phyloP scores from a whole-genome alignment of 208 protist species.

The Jaenimonas drosophilae region DNA sequence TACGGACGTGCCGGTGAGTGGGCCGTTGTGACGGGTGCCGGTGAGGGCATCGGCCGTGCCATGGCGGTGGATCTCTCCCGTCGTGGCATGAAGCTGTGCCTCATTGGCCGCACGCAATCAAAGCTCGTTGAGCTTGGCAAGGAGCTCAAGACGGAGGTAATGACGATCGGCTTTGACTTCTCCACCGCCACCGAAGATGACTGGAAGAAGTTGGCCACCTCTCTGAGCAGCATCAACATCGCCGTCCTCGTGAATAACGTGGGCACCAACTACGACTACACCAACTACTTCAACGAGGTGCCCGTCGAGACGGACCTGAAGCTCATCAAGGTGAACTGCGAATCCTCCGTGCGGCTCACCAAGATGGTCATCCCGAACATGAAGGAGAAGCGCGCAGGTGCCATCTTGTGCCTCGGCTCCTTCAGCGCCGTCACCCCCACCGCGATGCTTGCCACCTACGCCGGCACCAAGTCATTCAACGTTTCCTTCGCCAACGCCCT shows the following conservation, averaged over 20 bases:
- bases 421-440: conserved; percentile 56
- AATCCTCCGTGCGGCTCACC: conserved; percentile 76
- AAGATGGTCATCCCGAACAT: conserved; percentile 69
- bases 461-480: conserved; percentile 83
- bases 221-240: conserved; percentile 43
- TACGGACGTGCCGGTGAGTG: conserved; percentile 71
- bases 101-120: conserved; percentile 80
- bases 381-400: conserved; percentile 46
- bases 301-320: conserved; percentile 41
- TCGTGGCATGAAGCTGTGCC: conserved; percentile 87
- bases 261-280: conserved; percentile 88
- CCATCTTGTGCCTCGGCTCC: conserved; percentile 70
- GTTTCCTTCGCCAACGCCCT: conserved; percentile 48
- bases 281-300: conserved; percentile 86
- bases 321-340: conserved; percentile 87
- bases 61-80: conserved; percentile 85
- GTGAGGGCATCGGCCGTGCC: conserved; percentile 91
- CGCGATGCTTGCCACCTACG: conserved; percentile 79
- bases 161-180: conserved; percentile 85
- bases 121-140: conserved; percentile 76
- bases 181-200: conserved; percentile 26
- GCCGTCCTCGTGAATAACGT: conserved; percentile 90
- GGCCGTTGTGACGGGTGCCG: conserved; percentile 91
- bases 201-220: conserved; percentile 44
- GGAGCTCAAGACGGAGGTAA: conserved; percentile 60